These are phyloP conservation scores for Stellera chamaejasme DNA, from an alignment of 345 rosid species.

Conservation along the genomic window DNA sequence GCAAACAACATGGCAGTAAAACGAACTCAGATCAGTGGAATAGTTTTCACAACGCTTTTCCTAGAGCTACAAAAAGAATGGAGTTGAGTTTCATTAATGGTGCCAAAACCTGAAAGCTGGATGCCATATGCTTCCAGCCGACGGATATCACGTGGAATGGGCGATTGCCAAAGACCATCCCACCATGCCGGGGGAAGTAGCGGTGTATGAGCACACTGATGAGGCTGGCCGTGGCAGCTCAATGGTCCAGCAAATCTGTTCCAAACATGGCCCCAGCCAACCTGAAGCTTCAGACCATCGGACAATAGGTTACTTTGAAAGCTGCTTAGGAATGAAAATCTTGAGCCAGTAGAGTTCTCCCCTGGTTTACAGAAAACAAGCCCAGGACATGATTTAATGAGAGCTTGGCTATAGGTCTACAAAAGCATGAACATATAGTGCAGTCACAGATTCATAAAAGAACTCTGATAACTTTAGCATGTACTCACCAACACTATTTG, in stretches of 20 bases:
- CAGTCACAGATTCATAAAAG: no score
- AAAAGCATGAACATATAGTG: no score
- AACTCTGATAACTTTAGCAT: no score
- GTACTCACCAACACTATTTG: slow-evolving; percentile 59
- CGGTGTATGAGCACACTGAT: slow-evolving; percentile 86
- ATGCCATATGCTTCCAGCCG: slow-evolving; percentile 62
- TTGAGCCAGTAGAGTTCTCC: slow-evolving; percentile 40
- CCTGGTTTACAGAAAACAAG: slow-evolving; percentile 29
- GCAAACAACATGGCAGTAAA: no score
- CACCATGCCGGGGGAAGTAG: slow-evolving; percentile 98
- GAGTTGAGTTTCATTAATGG: slow-evolving; percentile 53
- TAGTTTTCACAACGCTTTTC: slow-evolving; percentile 45
- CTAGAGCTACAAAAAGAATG: slow-evolving; percentile 48
- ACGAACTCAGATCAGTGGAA: slow-evolving; percentile 18
- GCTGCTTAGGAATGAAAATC: slow-evolving; percentile 75
- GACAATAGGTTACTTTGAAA: slow-evolving; percentile 67
- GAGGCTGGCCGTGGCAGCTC: slow-evolving; percentile 63
- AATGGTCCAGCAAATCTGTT: slow-evolving; percentile 90
- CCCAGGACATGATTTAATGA: not conserved
- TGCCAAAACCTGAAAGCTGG: slow-evolving; percentile 70
- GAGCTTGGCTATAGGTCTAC: no score
- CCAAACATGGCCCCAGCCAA: slow-evolving; percentile 98
- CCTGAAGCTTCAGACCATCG: slow-evolving; percentile 65
- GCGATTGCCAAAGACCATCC: slow-evolving; percentile 97
- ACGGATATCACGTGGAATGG: slow-evolving; percentile 59